Conservation (phyloP, 352 stramenopile genomes). For the Globisporangium abappressorium region DNA sequence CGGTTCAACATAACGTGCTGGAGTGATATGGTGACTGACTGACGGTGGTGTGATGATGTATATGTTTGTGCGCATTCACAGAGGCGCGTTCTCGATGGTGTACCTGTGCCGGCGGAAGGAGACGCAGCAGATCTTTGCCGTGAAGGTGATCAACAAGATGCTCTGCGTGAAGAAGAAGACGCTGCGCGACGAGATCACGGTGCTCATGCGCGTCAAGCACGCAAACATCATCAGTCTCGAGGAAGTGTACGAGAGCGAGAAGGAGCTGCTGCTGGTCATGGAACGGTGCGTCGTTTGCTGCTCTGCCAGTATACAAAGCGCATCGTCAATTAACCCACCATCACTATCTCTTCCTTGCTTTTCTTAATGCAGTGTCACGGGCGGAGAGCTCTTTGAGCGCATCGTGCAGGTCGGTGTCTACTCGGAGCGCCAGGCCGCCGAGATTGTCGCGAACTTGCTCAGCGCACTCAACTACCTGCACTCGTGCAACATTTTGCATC, state of each 20-base stretch:
- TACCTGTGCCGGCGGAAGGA: conserved; percentile 81
- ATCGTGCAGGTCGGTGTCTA: conserved; percentile 82
- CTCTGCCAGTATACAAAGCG: background rate
- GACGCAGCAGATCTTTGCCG: conserved; percentile 77
- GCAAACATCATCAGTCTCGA: conserved; percentile 87
- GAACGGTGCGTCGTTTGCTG: conserved; percentile 45
- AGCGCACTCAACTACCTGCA: conserved; percentile 73
- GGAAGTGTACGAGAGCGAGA: conserved; percentile 85
- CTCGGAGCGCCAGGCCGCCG: conserved; percentile 72
- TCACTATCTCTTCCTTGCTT: background rate
- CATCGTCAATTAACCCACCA: background rate
- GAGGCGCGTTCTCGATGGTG: conserved; percentile 81
- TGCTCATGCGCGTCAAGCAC: conserved; percentile 83
- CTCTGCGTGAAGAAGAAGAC: conserved; percentile 86
- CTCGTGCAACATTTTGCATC: conserved; percentile 78
- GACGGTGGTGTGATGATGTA: background rate
- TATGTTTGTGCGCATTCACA: conserved; percentile 11
- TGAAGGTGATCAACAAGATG: conserved; percentile 89
- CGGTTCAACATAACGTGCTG: background rate
- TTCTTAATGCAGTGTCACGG: conserved; percentile 54
- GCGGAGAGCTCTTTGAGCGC: conserved; percentile 80
- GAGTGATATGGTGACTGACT: background rate
- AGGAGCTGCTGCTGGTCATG: conserved; percentile 86
- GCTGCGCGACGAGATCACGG: conserved; percentile 84
- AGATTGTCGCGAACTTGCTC: conserved; percentile 74